Percentiles rank a stretch among this genome's conserved stretches.
Conservation (phyloP, 257 asterid species). For the Cordia subcordata region DNA sequence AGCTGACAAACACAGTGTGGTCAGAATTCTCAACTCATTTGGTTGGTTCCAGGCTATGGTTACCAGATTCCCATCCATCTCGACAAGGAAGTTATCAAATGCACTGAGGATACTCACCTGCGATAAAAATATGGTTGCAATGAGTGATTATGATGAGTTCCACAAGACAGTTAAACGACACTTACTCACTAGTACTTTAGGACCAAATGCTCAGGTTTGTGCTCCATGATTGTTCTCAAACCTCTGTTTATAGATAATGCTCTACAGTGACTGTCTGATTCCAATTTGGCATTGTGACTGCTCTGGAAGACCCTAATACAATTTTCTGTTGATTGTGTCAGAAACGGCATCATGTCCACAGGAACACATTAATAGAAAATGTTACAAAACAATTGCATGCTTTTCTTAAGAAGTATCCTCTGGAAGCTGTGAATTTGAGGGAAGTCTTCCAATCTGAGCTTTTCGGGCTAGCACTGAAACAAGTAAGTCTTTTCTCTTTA, state of each 20-base stretch:
- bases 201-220: slow-evolving; percentile 74
- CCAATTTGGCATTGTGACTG: neutral
- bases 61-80: slow-evolving; percentile 62
- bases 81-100: slow-evolving; percentile 82
- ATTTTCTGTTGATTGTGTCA: slow-evolving; percentile 23
- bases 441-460: slow-evolving; percentile 63
- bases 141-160: slow-evolving; percentile 75
- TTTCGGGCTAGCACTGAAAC: slow-evolving; percentile 64
- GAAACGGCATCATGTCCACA: slow-evolving; percentile 60
- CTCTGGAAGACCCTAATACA: neutral
- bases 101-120: slow-evolving; percentile 62
- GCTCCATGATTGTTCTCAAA: neutral
- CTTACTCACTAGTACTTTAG: slow-evolving; percentile 58
- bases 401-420: slow-evolving; percentile 35
- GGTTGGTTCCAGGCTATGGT: slow-evolving; percentile 70
- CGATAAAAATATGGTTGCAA: slow-evolving; percentile 64
- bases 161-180: slow-evolving; percentile 49
- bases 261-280: neutral
- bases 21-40: slow-evolving; percentile 5
- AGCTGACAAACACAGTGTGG: neutral
- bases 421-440: slow-evolving; percentile 59
- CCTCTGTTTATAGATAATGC: neutral
- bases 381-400: slow-evolving; percentile 30
- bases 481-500: slow-evolving; percentile 34
- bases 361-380: slow-evolving; percentile 52